These are phyloP conservation scores for Diplosphaera chodatii DNA, from an alignment of 139 green algal species.

Conservation along the genomic window DNA sequence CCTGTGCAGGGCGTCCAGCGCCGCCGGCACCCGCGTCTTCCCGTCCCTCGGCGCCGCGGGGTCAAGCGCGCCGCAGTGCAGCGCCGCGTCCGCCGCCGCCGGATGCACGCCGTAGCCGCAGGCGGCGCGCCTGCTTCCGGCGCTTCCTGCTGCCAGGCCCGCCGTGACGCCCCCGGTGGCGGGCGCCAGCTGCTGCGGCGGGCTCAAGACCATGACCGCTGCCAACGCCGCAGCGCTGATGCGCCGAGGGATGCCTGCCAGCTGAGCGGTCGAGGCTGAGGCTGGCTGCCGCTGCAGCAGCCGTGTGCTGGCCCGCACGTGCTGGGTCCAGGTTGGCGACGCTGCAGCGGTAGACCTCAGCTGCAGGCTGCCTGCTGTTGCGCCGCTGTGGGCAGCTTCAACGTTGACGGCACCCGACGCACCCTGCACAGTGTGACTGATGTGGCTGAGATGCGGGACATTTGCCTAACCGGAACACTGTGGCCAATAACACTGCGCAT, in stretches of 20 bases:
- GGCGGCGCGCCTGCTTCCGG: not conserved
- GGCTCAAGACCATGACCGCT: too few relatives aligned
- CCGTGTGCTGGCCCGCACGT: not conserved
- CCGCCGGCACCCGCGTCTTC: not conserved
- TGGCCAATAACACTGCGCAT: too few relatives aligned
- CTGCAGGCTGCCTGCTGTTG: not conserved
- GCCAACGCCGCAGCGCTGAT: too few relatives aligned
- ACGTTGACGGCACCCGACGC: not conserved
- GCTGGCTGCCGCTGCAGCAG: too few relatives aligned
- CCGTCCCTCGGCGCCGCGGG: not conserved
- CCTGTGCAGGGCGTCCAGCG: not conserved
- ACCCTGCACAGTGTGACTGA: not conserved
- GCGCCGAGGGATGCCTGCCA: too few relatives aligned
- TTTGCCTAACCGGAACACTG: too few relatives aligned
- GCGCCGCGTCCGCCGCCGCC: not conserved
- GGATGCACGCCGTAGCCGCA: conserved; percentile 4
- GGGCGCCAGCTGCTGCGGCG: not conserved
- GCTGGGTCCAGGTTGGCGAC: not conserved
- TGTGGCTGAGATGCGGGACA: too few relatives aligned
- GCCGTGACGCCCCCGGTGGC: not conserved
- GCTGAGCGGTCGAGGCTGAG: too few relatives aligned
- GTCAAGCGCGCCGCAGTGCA: conserved; percentile 1
- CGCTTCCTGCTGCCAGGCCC: not conserved
- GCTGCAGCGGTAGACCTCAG: not conserved
- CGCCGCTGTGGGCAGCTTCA: not conserved